Evolutionary conservation across 306 rosid genomes (phyloP).

Genomic region (Acmispon strigosus): DNA sequence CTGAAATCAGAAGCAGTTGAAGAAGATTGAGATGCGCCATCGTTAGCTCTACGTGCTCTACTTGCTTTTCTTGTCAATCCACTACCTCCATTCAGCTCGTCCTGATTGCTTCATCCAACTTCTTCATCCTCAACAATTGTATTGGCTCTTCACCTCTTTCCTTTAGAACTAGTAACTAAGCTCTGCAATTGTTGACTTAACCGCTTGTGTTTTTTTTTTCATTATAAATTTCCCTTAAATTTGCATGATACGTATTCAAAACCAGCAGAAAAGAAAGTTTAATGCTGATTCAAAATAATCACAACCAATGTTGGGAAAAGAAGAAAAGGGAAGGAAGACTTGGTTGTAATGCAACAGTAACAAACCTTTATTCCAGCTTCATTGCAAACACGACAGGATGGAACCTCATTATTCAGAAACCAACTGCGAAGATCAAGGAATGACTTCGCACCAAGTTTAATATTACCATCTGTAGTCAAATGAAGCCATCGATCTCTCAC

Average conservation of each 20-base stretch:
- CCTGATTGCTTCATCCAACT: constrained; percentile 36
- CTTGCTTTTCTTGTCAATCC: background rate
- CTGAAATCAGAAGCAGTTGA: background rate
- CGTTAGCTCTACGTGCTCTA: background rate
- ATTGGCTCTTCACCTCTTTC: constrained; percentile 32
- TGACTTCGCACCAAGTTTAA: constrained; percentile 82
- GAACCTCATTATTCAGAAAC: constrained; percentile 66
- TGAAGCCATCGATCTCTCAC: constrained; percentile 71
- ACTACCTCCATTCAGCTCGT: constrained; percentile 21
- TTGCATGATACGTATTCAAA: background rate
- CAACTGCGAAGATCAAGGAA: constrained; percentile 90
- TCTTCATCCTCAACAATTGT: constrained; percentile 19
- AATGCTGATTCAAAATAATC: constrained; percentile 1
- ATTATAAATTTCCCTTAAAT: background rate
- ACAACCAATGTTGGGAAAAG: background rate
- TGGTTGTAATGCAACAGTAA: constrained; percentile 17
- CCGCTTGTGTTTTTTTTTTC: background rate
- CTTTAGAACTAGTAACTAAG: constrained; percentile 16
- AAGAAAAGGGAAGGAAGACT: background rate
- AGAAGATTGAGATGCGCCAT: constrained; percentile 23
- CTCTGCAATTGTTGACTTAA: background rate
- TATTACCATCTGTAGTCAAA: constrained; percentile 48
- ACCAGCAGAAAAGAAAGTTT: background rate
- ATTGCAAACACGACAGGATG: constrained; percentile 81
- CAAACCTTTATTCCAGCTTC: constrained; percentile 94